phyloP scores from a whole-genome alignment of 345 rosid genomes.

The Gossypium australe region DNA sequence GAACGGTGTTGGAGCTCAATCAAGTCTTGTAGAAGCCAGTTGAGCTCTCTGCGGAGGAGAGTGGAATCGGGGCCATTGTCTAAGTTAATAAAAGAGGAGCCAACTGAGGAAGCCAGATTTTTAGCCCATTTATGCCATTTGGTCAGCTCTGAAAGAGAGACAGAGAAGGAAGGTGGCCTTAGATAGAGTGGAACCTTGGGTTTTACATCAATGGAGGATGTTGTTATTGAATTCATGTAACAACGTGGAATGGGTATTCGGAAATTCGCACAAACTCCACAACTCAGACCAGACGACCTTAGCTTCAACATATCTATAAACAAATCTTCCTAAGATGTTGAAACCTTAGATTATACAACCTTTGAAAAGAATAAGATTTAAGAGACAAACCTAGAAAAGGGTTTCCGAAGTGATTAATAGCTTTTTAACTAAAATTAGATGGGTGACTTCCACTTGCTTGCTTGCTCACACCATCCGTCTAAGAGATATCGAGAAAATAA shows the following conservation, averaged over 20 bases:
- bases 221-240: neutral
- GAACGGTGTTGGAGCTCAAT: constrained; percentile 33
- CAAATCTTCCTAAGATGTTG: neutral
- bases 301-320: neutral
- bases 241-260: neutral
- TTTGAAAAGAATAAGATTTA: too few species aligned
- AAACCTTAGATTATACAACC: neutral
- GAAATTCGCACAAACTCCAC: neutral
- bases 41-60: constrained; percentile 63
- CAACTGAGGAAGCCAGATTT: constrained; percentile 49
- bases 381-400: too few species aligned
- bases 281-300: neutral
- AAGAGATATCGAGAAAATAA: too few species aligned
- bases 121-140: constrained; percentile 85
- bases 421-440: too few species aligned
- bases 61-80: constrained; percentile 63
- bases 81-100: constrained; percentile 35
- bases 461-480: too few species aligned
- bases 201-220: constrained; percentile 11
- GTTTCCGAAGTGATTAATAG: too few species aligned
- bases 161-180: constrained; percentile 37
- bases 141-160: constrained; percentile 44
- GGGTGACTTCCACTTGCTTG: too few species aligned
- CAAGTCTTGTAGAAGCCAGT: constrained; percentile 75
- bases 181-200: constrained; percentile 54